A percentile compares a stretch with the other conserved stretches of the same genome.
Conservation (phyloP, 495 filamentous ascomycete genomes). For the Podospora didyma region DNA sequence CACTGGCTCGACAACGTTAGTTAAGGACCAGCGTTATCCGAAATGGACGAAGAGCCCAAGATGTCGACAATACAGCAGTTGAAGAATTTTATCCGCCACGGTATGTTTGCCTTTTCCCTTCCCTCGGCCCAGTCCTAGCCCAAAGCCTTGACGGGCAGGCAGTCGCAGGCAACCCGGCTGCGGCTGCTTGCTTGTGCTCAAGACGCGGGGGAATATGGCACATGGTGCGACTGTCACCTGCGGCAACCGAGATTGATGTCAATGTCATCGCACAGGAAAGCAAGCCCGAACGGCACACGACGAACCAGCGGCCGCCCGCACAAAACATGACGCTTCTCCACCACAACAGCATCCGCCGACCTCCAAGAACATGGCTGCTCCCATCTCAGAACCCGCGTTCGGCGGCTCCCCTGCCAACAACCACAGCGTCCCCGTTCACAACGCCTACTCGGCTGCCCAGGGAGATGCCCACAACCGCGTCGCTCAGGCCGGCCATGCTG, state of each 20-base stretch:
- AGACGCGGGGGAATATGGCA: no score
- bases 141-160: no score
- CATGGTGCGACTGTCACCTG: background rate
- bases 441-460: slow-evolving; percentile 56
- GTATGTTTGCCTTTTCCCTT: slow-evolving; percentile 38
- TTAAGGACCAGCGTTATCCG: background rate
- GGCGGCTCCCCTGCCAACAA: slow-evolving; percentile 8
- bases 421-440: slow-evolving; percentile 18
- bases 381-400: slow-evolving; percentile 23
- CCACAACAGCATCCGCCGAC: slow-evolving; percentile 34
- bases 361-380: slow-evolving; percentile 31
- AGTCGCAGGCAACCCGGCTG: background rate
- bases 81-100: slow-evolving; percentile 98
- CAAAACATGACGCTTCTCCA: slow-evolving; percentile 54
- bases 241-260: slow-evolving; percentile 26
- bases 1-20: background rate
- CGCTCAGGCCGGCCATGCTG: slow-evolving; percentile 58
- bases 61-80: slow-evolving; percentile 77
- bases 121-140: no score
- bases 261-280: slow-evolving; percentile 51
- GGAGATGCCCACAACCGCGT: slow-evolving; percentile 59
- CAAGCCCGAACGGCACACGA: slow-evolving; percentile 74
- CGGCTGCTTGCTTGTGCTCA: background rate
- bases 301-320: slow-evolving; percentile 40
- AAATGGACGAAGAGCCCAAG: slow-evolving; percentile 15